A percentile compares a stretch with the other conserved stretches of the same genome.
Evolutionary conservation across 371 early-diverging fungal genomes (phyloP).

Genomic region (Coemansia sp.): DNA sequence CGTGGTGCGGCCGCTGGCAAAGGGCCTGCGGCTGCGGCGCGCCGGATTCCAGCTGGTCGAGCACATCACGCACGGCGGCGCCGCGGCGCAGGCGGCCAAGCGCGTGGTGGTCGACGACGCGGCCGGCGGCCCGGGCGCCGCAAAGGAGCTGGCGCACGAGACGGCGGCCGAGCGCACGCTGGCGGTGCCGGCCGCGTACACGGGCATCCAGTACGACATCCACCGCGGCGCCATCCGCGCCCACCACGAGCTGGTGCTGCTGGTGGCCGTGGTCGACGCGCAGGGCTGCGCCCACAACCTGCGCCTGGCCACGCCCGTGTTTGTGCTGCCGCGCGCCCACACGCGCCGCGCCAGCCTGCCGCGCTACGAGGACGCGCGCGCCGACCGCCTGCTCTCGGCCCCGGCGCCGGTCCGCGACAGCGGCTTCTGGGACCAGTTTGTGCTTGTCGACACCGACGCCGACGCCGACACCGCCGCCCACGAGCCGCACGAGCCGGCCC

Average conservation of each 20-base stretch:
- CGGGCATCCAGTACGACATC: slow-evolving; percentile 46
- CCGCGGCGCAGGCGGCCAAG: slow-evolving; percentile 5
- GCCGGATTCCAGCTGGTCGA: slow-evolving; percentile 43
- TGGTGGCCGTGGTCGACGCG: slow-evolving; percentile 25
- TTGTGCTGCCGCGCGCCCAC: slow-evolving; percentile 35
- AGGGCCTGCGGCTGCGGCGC: slow-evolving; percentile 34
- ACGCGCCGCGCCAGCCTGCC: slow-evolving; percentile 30
- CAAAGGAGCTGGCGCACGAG: slow-evolving; percentile 25
- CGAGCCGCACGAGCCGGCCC: neutral
- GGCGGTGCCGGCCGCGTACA: slow-evolving; percentile 36
- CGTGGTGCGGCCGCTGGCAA: slow-evolving; percentile 34
- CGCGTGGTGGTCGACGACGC: slow-evolving; percentile 6
- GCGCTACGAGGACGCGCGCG: slow-evolving; percentile 41
- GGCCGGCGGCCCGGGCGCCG: slow-evolving; percentile 1
- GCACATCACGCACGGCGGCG: slow-evolving; percentile 17
- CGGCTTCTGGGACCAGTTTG: slow-evolving; percentile 36
- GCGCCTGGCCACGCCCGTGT: slow-evolving; percentile 44
- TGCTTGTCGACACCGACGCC: slow-evolving; percentile 28
- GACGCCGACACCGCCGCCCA: neutral
- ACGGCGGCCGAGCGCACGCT: slow-evolving; percentile 25
- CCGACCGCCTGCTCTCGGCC: slow-evolving; percentile 38
- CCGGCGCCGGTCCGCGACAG: slow-evolving; percentile 30
- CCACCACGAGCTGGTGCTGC: slow-evolving; percentile 37
- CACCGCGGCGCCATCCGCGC: slow-evolving; percentile 38
- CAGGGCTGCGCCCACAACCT: slow-evolving; percentile 28